Percentiles rank a stretch among this genome's conserved stretches.
Evolutionary conservation across 2,329 filamentous ascomycete genomes (phyloP).

Genomic region (Calonectria montana): DNA sequence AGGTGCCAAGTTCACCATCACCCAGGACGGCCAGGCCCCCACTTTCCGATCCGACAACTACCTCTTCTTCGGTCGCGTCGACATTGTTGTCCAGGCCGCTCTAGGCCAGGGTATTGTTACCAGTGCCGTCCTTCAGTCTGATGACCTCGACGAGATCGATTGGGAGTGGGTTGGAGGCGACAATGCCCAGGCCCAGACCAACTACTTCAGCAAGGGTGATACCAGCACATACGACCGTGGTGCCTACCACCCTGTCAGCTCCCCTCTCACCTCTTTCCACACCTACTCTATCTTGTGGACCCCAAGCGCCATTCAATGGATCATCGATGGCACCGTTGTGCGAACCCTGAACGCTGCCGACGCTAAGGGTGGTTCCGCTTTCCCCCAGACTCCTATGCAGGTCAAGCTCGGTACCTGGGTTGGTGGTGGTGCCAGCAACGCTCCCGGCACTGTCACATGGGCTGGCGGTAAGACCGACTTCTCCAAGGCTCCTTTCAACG

Average conservation of each 20-base stretch:
- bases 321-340: constrained; percentile 69
- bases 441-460: constrained; percentile 78
- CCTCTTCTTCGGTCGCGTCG: constrained; percentile 95
- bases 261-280: constrained; percentile 68
- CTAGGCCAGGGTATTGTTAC: constrained; percentile 89
- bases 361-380: constrained; percentile 67
- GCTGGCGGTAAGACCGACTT: constrained; percentile 70
- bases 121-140: constrained; percentile 89
- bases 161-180: constrained; percentile 94
- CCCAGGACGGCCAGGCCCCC: constrained; percentile 71
- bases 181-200: constrained; percentile 81
- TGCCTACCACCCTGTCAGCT: constrained; percentile 67
- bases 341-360: constrained; percentile 71
- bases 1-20: constrained; percentile 75
- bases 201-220: constrained; percentile 85
- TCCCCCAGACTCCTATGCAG: constrained; percentile 80
- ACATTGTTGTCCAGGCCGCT: constrained; percentile 82
- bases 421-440: constrained; percentile 66
- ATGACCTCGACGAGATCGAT: constrained; percentile 88
- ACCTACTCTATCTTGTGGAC: constrained; percentile 79
- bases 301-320: constrained; percentile 71
- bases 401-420: constrained; percentile 78
- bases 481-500: constrained; percentile 62
- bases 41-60: constrained; percentile 85
- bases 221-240: constrained; percentile 78